phyloP scores from a whole-genome alignment of 805 yeast genomes.

The Brettanomyces anomalus region DNA sequence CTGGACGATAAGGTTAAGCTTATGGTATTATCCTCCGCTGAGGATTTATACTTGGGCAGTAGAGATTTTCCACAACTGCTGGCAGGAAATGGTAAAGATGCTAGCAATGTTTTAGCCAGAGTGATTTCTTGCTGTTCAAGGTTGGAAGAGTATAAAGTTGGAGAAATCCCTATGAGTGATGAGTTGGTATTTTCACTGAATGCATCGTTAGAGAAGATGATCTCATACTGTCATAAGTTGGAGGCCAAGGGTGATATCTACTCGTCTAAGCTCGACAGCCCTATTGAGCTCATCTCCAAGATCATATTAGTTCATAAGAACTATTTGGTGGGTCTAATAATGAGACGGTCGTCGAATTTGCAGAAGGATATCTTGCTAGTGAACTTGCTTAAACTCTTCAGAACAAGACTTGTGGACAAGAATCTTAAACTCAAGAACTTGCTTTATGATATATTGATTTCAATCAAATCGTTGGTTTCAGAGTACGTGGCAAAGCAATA shows the following conservation, averaged over 20 bases:
- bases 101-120: slow-evolving; percentile 32
- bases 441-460: slow-evolving; percentile 48
- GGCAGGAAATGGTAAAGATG: slow-evolving; percentile 16
- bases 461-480: slow-evolving; percentile 35
- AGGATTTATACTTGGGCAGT: slow-evolving; percentile 32
- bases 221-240: slow-evolving; percentile 20
- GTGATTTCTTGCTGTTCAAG: slow-evolving; percentile 40
- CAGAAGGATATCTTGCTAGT: slow-evolving; percentile 38
- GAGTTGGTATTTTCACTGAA: slow-evolving; percentile 33
- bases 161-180: slow-evolving; percentile 23
- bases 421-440: slow-evolving; percentile 45
- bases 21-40: slow-evolving; percentile 28
- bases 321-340: slow-evolving; percentile 37
- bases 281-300: slow-evolving; percentile 42
- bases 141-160: slow-evolving; percentile 9
- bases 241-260: slow-evolving; percentile 11
- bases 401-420: slow-evolving; percentile 32
- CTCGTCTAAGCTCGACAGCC: slow-evolving; percentile 11
- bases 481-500: slow-evolving; percentile 16
- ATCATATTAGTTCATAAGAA: slow-evolving; percentile 51
- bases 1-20: slow-evolving; percentile 25
- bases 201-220: slow-evolving; percentile 30
- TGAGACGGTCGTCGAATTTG: slow-evolving; percentile 30
- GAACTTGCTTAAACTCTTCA: slow-evolving; percentile 37
- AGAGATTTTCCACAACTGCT: slow-evolving; percentile 29